These are phyloP conservation scores for Atkinsonella hypoxylon DNA, from an alignment of 2,329 filamentous ascomycete species.

Conservation along the genomic window DNA sequence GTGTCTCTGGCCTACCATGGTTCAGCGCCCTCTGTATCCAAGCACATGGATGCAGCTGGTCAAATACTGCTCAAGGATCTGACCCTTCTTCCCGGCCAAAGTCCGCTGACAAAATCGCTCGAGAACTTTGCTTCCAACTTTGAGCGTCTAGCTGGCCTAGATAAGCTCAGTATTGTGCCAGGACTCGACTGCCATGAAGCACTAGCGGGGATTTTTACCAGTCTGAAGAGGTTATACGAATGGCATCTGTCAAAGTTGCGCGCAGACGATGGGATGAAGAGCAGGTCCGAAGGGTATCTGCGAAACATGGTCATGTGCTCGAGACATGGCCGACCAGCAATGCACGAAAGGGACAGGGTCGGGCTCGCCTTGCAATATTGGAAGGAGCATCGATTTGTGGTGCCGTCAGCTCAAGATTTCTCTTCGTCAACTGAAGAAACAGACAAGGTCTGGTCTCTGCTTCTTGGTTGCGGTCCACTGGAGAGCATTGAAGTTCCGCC, in stretches of 20 bases:
- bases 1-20: conserved; percentile 53
- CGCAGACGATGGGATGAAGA: conserved; percentile 32
- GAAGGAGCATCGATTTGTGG: conserved; percentile 47
- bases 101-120: conserved; percentile 57
- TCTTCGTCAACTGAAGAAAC: conserved; percentile 25
- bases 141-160: conserved; percentile 54
- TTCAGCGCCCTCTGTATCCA: conserved; percentile 43
- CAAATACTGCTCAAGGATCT: conserved; percentile 56
- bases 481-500: conserved; percentile 39
- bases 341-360: conserved; percentile 56
- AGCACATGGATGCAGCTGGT: conserved; percentile 48
- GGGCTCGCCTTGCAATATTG: conserved; percentile 70
- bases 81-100: conserved; percentile 44
- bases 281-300: conserved; percentile 35
- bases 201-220: conserved; percentile 59
- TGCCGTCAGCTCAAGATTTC: conserved; percentile 22
- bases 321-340: conserved; percentile 55
- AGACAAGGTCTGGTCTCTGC: conserved; percentile 51
- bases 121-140: conserved; percentile 62
- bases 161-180: conserved; percentile 57
- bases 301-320: conserved; percentile 53
- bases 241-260: conserved; percentile 54
- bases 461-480: conserved; percentile 50
- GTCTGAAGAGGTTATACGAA: conserved; percentile 55
- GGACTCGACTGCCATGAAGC: conserved; percentile 69